Evolutionary conservation across 192 early-diverging fungal genomes (phyloP).

Genomic region (Fimicolochytrium jonesii): DNA sequence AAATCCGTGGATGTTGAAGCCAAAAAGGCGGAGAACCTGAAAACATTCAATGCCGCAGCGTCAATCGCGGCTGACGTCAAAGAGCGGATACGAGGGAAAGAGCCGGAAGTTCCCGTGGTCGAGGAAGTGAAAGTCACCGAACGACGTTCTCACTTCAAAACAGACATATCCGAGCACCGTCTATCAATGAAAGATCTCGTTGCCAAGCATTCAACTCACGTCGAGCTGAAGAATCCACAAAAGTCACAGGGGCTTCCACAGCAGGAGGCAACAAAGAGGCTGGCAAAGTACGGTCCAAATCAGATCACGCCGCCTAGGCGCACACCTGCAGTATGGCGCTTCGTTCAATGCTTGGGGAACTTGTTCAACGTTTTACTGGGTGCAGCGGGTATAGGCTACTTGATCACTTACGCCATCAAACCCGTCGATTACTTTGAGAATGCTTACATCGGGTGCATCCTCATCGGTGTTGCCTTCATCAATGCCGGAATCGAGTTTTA

Average conservation of each 20-base stretch:
- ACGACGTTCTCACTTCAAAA: neutral
- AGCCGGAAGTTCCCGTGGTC: neutral
- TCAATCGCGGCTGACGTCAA: neutral
- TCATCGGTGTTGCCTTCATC: slow-evolving; percentile 48
- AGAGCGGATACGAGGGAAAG: neutral
- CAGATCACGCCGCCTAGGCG: slow-evolving; percentile 70
- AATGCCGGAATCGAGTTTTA: slow-evolving; percentile 58
- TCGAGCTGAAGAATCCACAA: slow-evolving; percentile 23
- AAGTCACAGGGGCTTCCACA: slow-evolving; percentile 31
- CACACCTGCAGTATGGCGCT: slow-evolving; percentile 63
- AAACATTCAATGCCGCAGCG: slow-evolving; percentile 1
- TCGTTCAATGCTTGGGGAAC: slow-evolving; percentile 68
- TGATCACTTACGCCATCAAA: slow-evolving; percentile 71
- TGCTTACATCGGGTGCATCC: slow-evolving; percentile 51
- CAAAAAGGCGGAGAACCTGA: too few species aligned
- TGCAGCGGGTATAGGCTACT: slow-evolving; percentile 72
- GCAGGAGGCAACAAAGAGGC: slow-evolving; percentile 9
- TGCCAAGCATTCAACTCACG: neutral
- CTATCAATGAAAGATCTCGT: neutral
- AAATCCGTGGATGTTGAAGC: too few species aligned
- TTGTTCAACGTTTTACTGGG: slow-evolving; percentile 90
- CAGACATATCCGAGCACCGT: slow-evolving; percentile 3
- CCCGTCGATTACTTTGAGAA: slow-evolving; percentile 70
- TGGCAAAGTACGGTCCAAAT: slow-evolving; percentile 49
- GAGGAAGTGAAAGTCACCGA: neutral